phyloP scores from a whole-genome alignment of 2,329 filamentous ascomycete genomes.

The Aureobasidium melanogenum region DNA sequence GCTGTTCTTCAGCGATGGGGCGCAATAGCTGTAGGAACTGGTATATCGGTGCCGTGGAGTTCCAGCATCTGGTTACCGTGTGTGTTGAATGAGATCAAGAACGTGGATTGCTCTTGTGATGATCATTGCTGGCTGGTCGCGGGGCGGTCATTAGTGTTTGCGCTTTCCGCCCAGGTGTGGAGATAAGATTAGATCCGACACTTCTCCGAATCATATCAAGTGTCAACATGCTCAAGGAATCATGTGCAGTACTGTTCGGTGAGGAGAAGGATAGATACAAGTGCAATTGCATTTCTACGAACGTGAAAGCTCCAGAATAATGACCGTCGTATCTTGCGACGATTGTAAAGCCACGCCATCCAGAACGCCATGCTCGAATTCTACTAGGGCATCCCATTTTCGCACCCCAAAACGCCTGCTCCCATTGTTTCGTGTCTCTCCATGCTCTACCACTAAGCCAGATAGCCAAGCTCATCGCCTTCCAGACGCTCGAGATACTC shows the following conservation, averaged over 20 bases:
- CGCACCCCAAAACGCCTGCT: background rate
- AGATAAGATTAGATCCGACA: background rate
- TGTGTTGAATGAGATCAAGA: background rate
- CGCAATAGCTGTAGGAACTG: background rate
- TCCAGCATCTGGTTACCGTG: constrained; percentile 2
- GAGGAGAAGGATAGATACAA: background rate
- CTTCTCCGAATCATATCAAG: background rate
- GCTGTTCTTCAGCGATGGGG: constrained; percentile 3
- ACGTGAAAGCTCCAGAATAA: background rate
- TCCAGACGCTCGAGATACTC: constrained; percentile 96
- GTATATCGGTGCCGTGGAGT: background rate
- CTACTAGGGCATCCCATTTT: constrained; percentile 9
- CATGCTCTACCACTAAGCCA: constrained; percentile 51
- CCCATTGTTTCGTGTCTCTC: background rate
- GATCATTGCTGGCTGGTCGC: background rate
- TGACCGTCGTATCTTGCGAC: background rate
- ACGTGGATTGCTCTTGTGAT: background rate
- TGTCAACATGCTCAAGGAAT: background rate
- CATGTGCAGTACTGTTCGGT: background rate
- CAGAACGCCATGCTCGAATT: constrained; percentile 14
- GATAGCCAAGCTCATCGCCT: constrained; percentile 87
- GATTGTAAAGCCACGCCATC: background rate
- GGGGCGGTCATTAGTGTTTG: background rate
- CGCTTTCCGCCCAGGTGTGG: background rate
- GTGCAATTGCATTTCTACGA: background rate